Evolutionary conservation across 768 basidiomycete species (phyloP), one percentile per base, ranked within the genome.

Genomic region (Russula compacta): DNA sequence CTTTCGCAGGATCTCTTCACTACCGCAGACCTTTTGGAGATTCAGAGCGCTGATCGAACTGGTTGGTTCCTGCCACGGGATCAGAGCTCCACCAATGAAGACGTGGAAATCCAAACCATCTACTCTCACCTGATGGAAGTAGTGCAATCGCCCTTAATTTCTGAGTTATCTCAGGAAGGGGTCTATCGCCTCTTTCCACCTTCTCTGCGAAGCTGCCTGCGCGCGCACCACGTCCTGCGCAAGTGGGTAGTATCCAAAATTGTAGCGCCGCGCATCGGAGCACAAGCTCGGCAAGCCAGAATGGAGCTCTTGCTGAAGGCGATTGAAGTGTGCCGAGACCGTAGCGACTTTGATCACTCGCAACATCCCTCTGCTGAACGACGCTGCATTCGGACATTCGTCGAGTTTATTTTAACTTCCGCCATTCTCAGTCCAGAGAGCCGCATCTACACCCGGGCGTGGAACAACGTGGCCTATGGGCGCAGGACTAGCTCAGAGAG

Each of bases 211-310:
- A 85, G 85, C 66, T 88, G 89, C 64, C 78, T 91, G 61, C 81
- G 89, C 17, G 89, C 88, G 0, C 88, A 87, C 69, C 78, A 76
- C 42, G 84, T 89, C 61, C 75, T 92, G 35, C 84, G 88, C 33
- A 90, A 86, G 73, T 93, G 90, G 89, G 71, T 86, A 3, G 78
- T 90, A 54, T 78, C 84, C 10, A 85, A 84, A 70, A 74, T 93
- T 24, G 81, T 85, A 2, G 79, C 83, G 0, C 81, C 84, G 0
- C 78, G 80, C 39, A 70, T 93, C 29, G 86, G 88, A 6, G 73
- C 84, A 32, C 80, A 81, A 12, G 73, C 72, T 10, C 81, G 91
- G 15, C 86, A 90, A 66, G 76, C 79, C 4, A 80, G 90, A 33
- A 85, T 92, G 79, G 89, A 92, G 59, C 71, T 84, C 43, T 72